These are phyloP conservation scores for Casuarina glauca DNA, from an alignment of 306 rosid genomes.

Conservation along the genomic window DNA sequence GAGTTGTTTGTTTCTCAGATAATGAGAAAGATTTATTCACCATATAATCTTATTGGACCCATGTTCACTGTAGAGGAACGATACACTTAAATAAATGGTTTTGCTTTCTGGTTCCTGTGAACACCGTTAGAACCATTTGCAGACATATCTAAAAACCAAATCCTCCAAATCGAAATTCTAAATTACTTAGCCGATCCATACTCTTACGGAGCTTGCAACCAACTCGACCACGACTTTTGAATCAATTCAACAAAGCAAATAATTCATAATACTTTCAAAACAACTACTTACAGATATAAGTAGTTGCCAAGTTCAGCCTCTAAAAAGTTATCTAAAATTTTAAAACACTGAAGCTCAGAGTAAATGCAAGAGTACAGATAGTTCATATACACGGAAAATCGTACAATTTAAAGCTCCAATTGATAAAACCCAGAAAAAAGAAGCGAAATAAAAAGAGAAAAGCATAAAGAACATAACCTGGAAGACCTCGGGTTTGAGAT, in stretches of 20 bases:
- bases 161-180: background rate
- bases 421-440: background rate
- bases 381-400: background rate
- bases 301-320: background rate
- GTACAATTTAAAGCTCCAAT: background rate
- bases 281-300: background rate
- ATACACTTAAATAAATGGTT: background rate
- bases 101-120: background rate
- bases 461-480: conserved; percentile 40
- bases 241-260: background rate
- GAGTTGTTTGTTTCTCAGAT: background rate
- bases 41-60: background rate
- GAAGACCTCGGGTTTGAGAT: conserved; percentile 68
- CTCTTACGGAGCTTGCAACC: background rate
- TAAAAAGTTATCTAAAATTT: background rate
- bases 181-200: background rate
- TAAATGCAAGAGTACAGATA: background rate
- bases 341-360: background rate
- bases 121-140: background rate
- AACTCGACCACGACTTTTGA: background rate
- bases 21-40: background rate
- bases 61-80: background rate
- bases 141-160: conserved; percentile 4
- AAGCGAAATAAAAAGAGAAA: background rate
- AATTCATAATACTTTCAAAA: background rate